These are phyloP conservation scores for Erigeron canadensis DNA, from an alignment of 129 eudicot genomes.

Conservation along the genomic window DNA sequence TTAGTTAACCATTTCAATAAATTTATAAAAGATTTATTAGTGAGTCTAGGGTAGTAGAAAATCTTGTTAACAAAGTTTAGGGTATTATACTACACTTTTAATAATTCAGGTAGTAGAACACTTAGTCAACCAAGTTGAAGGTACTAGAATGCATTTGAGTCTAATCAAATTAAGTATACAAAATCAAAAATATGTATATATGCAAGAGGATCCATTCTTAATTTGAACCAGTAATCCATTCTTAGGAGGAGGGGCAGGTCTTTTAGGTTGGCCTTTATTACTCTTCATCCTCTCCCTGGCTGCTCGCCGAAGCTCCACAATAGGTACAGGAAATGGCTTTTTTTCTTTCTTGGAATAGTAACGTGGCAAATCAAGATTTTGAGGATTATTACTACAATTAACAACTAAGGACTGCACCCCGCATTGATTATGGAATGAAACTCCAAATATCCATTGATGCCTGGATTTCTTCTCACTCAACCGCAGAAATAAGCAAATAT, in stretches of 20 bases:
- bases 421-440: slow-evolving; percentile 19
- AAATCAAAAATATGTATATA: no score
- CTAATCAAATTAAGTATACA: no score
- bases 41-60: no score
- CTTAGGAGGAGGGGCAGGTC: slow-evolving; percentile 75
- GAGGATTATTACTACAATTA: slow-evolving; percentile 68
- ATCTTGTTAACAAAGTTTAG: no score
- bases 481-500: slow-evolving; percentile 35
- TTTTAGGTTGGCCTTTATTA: slow-evolving; percentile 59
- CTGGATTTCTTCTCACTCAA: slow-evolving; percentile 34
- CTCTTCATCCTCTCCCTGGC: slow-evolving; percentile 89
- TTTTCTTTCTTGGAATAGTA: slow-evolving; percentile 74
- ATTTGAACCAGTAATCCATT: slow-evolving; percentile 70
- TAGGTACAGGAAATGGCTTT: slow-evolving; percentile 88
- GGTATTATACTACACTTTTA: no score
- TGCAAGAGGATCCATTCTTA: slow-evolving; percentile 80
- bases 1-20: no score
- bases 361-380: slow-evolving; percentile 92
- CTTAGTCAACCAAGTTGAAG: no score
- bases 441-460: slow-evolving; percentile 30
- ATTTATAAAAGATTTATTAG: no score
- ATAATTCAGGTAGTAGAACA: no score
- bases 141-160: no score
- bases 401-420: slow-evolving; percentile 38
- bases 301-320: slow-evolving; percentile 82